Percentiles rank a stretch among this genome's conserved stretches.
Evolutionary conservation across 164 flowering plant species (phyloP).

Genomic region (Magnolia changhungtana): DNA sequence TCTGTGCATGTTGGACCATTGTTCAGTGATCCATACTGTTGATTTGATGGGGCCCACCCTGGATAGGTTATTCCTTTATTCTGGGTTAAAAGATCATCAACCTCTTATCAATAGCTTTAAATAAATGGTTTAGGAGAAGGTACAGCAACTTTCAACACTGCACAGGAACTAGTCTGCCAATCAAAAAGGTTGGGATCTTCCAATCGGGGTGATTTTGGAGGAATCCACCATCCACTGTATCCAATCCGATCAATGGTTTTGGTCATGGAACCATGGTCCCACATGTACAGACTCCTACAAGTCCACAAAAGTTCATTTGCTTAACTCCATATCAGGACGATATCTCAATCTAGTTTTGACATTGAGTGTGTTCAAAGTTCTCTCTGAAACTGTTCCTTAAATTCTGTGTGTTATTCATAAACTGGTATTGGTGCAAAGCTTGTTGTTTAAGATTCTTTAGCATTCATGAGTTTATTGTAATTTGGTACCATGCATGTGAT

Average conservation of each 20-base stretch:
- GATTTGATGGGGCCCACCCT: background rate
- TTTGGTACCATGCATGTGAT: background rate
- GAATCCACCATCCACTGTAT: background rate
- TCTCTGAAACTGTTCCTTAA: background rate
- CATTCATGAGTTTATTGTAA: background rate
- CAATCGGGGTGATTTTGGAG: background rate
- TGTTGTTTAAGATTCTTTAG: background rate
- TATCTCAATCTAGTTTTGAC: background rate
- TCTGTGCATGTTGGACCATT: background rate
- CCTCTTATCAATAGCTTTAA: background rate
- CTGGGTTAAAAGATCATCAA: no score
- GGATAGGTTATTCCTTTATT: background rate
- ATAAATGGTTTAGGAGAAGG: no score
- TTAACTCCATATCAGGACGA: background rate
- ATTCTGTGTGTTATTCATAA: background rate
- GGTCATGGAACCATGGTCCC: background rate
- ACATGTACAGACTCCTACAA: background rate
- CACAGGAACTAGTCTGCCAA: background rate
- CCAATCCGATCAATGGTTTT: background rate
- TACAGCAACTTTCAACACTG: background rate
- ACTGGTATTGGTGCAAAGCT: background rate
- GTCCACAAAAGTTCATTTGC: background rate
- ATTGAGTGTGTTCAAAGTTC: background rate
- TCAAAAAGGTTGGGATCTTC: background rate
- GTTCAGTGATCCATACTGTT: background rate